A percentile compares a stretch with the other conserved stretches of the same genome.
These are phyloP conservation scores for Drechslerella coelobrocha DNA, from an alignment of 2,329 filamentous ascomycete species.

Conservation along the genomic window DNA sequence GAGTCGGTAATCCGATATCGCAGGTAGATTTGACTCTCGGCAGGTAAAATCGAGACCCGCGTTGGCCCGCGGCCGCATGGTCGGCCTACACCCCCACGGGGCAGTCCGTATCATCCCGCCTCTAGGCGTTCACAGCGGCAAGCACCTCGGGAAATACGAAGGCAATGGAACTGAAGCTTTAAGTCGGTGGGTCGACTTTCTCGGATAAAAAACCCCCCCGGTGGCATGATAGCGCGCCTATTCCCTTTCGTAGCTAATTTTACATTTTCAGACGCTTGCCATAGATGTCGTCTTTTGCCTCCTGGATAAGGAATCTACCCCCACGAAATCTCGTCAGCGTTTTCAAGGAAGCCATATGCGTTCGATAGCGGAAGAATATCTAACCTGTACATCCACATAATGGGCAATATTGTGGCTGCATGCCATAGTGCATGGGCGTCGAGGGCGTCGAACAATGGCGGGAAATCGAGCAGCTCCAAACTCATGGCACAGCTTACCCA, in stretches of 20 bases:
- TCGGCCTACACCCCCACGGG: background rate
- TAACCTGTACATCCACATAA: slow-evolving; percentile 78
- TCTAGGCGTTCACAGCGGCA: background rate
- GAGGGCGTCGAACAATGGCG: slow-evolving; percentile 78
- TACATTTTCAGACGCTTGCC: slow-evolving; percentile 49
- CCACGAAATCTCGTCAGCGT: background rate
- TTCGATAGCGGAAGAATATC: background rate
- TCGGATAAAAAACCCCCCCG: too few relatives aligned
- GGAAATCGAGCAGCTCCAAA: slow-evolving; percentile 91
- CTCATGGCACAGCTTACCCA: slow-evolving; percentile 96
- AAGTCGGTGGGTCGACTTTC: background rate
- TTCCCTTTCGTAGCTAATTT: too few relatives aligned
- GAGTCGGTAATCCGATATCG: too few relatives aligned
- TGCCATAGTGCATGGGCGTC: slow-evolving; percentile 98
- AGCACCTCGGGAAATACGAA: background rate
- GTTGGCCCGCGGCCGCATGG: background rate
- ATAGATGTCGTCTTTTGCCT: slow-evolving; percentile 45
- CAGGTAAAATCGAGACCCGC: background rate
- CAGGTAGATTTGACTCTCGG: too few relatives aligned
- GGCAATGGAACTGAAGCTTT: background rate
- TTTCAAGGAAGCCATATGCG: background rate
- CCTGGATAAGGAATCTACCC: slow-evolving; percentile 33
- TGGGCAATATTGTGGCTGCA: slow-evolving; percentile 85
- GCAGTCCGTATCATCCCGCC: background rate
- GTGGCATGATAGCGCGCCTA: too few relatives aligned